Conservation (phyloP, 352 stramenopile genomes). For the Globisporangium middletonii region DNA sequence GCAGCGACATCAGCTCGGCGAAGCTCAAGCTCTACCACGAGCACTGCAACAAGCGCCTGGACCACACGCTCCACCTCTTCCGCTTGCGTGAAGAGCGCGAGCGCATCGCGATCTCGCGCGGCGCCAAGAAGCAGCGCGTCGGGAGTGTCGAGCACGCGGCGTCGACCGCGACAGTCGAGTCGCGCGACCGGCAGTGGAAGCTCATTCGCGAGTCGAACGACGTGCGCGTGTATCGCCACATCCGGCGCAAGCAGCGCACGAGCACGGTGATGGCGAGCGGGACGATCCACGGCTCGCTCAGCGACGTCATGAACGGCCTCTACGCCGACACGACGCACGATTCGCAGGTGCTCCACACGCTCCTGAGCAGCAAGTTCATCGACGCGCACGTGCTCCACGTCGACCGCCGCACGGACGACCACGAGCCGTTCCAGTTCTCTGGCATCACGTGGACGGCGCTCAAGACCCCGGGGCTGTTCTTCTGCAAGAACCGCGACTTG, state of each 20-base stretch:
- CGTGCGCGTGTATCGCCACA: slow-evolving; percentile 52
- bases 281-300: slow-evolving; percentile 52
- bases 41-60: slow-evolving; percentile 34
- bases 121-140: slow-evolving; percentile 15
- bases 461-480: slow-evolving; percentile 40
- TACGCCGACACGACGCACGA: slow-evolving; percentile 74
- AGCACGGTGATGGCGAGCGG: slow-evolving; percentile 53
- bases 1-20: slow-evolving; percentile 32
- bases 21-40: slow-evolving; percentile 45
- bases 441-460: slow-evolving; percentile 69
- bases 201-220: slow-evolving; percentile 53
- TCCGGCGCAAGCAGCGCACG: slow-evolving; percentile 32
- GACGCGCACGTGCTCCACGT: slow-evolving; percentile 64
- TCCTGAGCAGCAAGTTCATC: slow-evolving; percentile 49
- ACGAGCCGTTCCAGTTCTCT: slow-evolving; percentile 62
- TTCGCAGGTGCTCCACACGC: slow-evolving; percentile 47
- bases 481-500: slow-evolving; percentile 67
- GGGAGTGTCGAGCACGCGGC: not conserved
- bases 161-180: slow-evolving; percentile 6
- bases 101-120: slow-evolving; percentile 13
- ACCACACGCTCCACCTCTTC: slow-evolving; percentile 35
- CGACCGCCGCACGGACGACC: slow-evolving; percentile 49
- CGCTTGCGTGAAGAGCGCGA: slow-evolving; percentile 42
- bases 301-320: slow-evolving; percentile 70
- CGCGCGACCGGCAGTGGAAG: slow-evolving; percentile 47